These are phyloP conservation scores for Phytomonas serpens DNA, from an alignment of 208 protist species.

Conservation along the genomic window DNA sequence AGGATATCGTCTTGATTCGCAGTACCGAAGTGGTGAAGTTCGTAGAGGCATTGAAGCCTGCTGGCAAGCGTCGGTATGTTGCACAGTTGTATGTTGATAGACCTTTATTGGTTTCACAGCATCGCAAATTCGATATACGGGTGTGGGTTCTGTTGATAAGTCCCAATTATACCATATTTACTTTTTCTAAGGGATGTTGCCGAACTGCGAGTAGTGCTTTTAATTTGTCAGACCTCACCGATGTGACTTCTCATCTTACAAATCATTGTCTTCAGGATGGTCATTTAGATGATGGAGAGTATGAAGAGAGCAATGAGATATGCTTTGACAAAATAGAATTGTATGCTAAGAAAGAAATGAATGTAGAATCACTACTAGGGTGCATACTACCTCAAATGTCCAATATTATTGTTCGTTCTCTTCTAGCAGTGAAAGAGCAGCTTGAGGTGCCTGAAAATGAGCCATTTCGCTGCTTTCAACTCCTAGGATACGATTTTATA, in stretches of 20 bases:
- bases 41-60: constrained; percentile 23
- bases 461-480: constrained; percentile 76
- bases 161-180: constrained; percentile 61
- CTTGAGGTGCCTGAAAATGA: constrained; percentile 42
- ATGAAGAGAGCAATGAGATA: constrained; percentile 58
- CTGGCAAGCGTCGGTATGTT: constrained; percentile 36
- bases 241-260: constrained; percentile 63
- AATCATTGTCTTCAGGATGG: constrained; percentile 62
- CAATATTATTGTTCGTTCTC: constrained; percentile 63
- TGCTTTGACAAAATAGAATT: constrained; percentile 21
- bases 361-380: constrained; percentile 17
- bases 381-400: constrained; percentile 50
- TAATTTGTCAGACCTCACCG: constrained; percentile 30
- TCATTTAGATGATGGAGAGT: not conserved
- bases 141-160: constrained; percentile 68
- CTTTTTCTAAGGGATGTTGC: constrained; percentile 79
- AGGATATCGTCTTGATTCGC: constrained; percentile 52
- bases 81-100: constrained; percentile 83
- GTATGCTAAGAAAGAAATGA: constrained; percentile 9
- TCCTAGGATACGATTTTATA: constrained; percentile 89
- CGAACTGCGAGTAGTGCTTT: constrained; percentile 66
- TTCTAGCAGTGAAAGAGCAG: constrained; percentile 46
- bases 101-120: constrained; percentile 64
- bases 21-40: constrained; percentile 26
- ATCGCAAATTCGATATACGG: constrained; percentile 89